Evolutionary conservation across 2,329 filamentous ascomycete genomes (phyloP).

Genomic region (Hirsutella minnesotensis): DNA sequence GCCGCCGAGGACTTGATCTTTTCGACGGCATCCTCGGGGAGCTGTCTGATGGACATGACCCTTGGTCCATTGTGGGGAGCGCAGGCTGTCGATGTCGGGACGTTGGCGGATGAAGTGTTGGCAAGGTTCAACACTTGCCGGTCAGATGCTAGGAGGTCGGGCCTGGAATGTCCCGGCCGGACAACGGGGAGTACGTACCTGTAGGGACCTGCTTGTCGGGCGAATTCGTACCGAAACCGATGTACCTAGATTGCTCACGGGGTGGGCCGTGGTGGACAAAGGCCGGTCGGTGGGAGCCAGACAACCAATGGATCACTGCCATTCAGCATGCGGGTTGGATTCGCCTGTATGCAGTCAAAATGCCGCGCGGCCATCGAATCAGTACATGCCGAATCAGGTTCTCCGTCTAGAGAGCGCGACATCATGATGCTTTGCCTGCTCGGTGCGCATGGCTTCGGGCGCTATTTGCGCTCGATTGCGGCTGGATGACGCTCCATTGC

Average conservation of each 20-base stretch:
- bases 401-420: too few species aligned
- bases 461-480: neutral
- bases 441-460: neutral
- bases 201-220: neutral
- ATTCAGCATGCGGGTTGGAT: too few species aligned
- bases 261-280: too few species aligned
- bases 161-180: neutral
- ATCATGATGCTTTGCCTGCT: neutral
- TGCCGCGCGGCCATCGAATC: too few species aligned
- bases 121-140: neutral
- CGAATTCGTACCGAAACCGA: too few species aligned
- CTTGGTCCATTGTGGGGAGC: neutral
- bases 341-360: too few species aligned
- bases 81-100: neutral
- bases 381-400: too few species aligned
- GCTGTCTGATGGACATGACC: constrained; percentile 51
- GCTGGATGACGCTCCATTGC: neutral
- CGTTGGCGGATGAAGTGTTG: neutral
- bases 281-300: too few species aligned
- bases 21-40: constrained; percentile 59
- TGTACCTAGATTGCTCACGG: too few species aligned
- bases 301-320: too few species aligned
- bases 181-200: neutral
- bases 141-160: neutral
- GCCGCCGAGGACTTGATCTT: constrained; percentile 79